phyloP scores from a whole-genome alignment of 352 stramenopile genomes.

The Thalassiosira exigua region DNA sequence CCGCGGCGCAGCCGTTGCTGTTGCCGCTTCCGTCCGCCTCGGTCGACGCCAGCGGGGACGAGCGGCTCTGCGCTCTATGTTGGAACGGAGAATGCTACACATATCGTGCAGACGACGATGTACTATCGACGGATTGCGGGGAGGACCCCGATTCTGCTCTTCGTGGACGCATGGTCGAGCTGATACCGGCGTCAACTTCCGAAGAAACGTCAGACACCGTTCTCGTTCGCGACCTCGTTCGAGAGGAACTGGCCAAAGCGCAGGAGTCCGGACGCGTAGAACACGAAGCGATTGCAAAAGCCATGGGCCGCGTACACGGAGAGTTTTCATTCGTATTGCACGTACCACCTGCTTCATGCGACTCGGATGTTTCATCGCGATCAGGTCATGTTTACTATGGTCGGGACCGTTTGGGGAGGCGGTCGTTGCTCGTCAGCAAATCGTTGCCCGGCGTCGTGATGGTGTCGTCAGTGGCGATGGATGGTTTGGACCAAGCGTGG shows the following conservation, averaged over 20 bases:
- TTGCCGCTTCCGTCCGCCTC: slow-evolving; percentile 48
- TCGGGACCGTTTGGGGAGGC: slow-evolving; percentile 89
- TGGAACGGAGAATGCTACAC: slow-evolving; percentile 95
- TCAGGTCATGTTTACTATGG: slow-evolving; percentile 87
- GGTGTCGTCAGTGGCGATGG: slow-evolving; percentile 50
- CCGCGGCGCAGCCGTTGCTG: slow-evolving; percentile 88
- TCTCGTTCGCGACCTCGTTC: slow-evolving; percentile 32
- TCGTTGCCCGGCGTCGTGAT: slow-evolving; percentile 25
- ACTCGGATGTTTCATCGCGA: too few species aligned
- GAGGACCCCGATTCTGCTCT: slow-evolving; percentile 45
- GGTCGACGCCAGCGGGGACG: not conserved
- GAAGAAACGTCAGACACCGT: slow-evolving; percentile 50
- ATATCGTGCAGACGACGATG: slow-evolving; percentile 16
- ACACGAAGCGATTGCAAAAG: slow-evolving; percentile 39
- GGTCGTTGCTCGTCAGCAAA: slow-evolving; percentile 88
- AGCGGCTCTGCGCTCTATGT: slow-evolving; percentile 53
- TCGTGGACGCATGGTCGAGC: slow-evolving; percentile 77
- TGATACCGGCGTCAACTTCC: slow-evolving; percentile 59
- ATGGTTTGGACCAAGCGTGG: slow-evolving; percentile 62
- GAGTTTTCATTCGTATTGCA: slow-evolving; percentile 89
- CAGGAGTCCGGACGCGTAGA: slow-evolving; percentile 23
- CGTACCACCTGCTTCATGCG: too few species aligned
- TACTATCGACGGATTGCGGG: too few species aligned
- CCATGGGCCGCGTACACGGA: slow-evolving; percentile 61
- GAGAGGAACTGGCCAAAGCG: slow-evolving; percentile 16